Conservation (phyloP, 2,329 filamentous ascomycete genomes). For the Fusarium pseudonygamai region DNA sequence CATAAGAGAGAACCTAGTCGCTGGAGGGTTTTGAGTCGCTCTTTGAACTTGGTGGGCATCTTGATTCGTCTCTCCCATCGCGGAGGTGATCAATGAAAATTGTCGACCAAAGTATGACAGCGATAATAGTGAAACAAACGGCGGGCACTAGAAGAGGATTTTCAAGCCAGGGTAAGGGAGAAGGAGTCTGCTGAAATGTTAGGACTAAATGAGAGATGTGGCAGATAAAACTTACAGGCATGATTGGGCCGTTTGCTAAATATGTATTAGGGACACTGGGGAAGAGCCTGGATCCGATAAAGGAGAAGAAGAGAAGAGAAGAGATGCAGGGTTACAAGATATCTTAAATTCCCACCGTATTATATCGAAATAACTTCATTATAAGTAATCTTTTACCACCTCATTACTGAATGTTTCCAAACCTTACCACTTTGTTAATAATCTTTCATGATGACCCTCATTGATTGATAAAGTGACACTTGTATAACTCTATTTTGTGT, state of each 20-base stretch:
- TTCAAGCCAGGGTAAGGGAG: background rate
- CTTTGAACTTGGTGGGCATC: background rate
- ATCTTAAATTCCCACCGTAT: background rate
- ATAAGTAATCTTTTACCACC: background rate
- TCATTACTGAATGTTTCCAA: background rate
- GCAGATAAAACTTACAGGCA: background rate
- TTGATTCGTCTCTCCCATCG: background rate
- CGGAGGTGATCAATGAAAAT: background rate
- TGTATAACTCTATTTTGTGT: background rate
- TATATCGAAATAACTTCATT: background rate
- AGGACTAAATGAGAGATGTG: background rate
- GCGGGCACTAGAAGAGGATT: background rate
- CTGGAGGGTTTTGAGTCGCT: background rate
- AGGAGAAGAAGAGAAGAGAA: background rate
- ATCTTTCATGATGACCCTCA: background rate
- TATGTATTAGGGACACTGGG: background rate
- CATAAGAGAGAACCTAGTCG: no score
- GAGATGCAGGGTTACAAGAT: background rate
- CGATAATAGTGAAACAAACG: background rate
- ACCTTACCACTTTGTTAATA: background rate
- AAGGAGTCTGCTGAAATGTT: background rate
- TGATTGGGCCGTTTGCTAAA: background rate
- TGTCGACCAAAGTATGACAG: background rate
- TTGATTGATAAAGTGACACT: background rate
- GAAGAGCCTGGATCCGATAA: background rate